Base-by-base conservation (phyloP, 139 green algal species). In the Mychonastes homosphaera region DNA sequence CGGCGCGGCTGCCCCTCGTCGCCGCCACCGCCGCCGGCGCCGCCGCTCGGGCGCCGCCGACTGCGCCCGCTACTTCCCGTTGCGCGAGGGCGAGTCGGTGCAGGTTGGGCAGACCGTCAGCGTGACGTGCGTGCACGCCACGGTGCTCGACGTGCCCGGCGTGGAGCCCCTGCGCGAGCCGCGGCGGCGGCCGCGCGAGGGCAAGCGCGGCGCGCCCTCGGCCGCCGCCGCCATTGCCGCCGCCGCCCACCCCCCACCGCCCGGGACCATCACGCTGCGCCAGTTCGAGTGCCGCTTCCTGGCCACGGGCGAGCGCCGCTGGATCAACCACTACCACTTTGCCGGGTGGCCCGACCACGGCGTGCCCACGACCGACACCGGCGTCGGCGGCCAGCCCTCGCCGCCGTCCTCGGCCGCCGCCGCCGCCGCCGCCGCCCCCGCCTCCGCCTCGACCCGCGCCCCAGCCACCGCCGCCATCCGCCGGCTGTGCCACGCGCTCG, bases 321-420 rank as follows among this genome's bases (percentile, higher is more conserved):
- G 49, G 60, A 53, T 67, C 40, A 67, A 57, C 8, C 76, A 84
- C 57, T 80, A 77, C 53, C 56, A 77, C 35, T 83, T 78, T 57
- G 57, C 64, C 46, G 60, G 63, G 26, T 87, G 79, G 79, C 79
- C 79, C 0, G 79, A 87, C 54, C 76, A 82, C 47, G 76, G 79
- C 47, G 64, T 76, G 3, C 79, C 79, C n/a, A n/a, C n/a, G n/a
- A 6, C 33, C 13, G 38, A 44, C 38, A 44, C 38, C 38, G 12
- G 38, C 38, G 38, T 44, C 38, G 13, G 13, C 38, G 13, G 15
- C 38, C 38, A 12, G 13, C 38, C 38, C 38, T n/a, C 38, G 13
- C 38, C 38, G n/a, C n/a, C n/a, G n/a, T n/a, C n/a, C n/a, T n/a
- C n/a, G n/a, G n/a, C n/a, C n/a, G n/a, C n/a, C n/a, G n/a, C n/a